Evolutionary conservation across 768 basidiomycete species (phyloP).

Genomic region (Suillus sp.): DNA sequence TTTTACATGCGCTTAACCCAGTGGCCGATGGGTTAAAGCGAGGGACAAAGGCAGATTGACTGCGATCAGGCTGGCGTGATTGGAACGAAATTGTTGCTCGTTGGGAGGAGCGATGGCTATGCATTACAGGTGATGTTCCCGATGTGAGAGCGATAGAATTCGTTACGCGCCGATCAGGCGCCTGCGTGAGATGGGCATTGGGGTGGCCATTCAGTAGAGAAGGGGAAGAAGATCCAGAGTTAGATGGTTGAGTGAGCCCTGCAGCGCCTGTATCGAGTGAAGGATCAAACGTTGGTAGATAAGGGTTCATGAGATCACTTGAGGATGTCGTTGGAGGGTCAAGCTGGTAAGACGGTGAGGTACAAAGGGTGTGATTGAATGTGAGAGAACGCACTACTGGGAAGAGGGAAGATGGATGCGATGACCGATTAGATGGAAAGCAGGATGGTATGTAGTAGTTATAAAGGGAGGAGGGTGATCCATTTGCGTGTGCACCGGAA

Average conservation of each 20-base stretch:
- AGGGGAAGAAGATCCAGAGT: constrained; percentile 4
- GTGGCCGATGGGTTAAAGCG: constrained; percentile 24
- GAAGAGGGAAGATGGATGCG: background rate
- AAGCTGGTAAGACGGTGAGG: background rate
- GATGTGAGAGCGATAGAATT: background rate
- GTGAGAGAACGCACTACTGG: background rate
- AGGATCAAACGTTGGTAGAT: background rate
- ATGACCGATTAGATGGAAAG: constrained; percentile 7
- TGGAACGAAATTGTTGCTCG: background rate
- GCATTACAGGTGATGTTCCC: background rate
- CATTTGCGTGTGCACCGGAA: constrained; percentile 5
- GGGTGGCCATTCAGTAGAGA: background rate
- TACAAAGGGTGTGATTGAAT: background rate
- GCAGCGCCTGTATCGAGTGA: background rate
- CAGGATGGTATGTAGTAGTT: background rate
- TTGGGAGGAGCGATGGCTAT: background rate
- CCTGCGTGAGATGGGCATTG: constrained; percentile 5
- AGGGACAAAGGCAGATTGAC: constrained; percentile 12
- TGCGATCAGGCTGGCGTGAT: background rate
- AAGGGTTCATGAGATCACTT: constrained; percentile 5
- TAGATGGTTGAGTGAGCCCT: background rate
- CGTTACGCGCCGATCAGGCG: background rate
- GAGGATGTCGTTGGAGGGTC: background rate
- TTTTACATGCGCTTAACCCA: constrained; percentile 30
- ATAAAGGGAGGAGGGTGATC: constrained; percentile 1